Evolutionary conservation across 139 green algal genomes (phyloP).

Genomic region (Asterochloris erici): DNA sequence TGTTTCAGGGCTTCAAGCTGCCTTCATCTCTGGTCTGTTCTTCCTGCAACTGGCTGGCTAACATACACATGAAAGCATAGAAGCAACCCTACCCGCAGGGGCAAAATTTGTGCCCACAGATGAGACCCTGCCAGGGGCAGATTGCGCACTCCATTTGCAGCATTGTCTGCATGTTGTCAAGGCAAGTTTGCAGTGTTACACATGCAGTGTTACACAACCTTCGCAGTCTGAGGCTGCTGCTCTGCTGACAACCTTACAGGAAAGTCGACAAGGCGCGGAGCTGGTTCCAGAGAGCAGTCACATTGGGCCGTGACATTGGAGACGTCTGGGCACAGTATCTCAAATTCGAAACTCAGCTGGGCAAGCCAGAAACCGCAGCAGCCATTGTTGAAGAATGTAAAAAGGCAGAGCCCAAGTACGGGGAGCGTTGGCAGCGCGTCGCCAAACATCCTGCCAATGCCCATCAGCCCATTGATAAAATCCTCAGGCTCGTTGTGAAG

Average conservation of each 20-base stretch:
- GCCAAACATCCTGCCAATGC: conserved; percentile 77
- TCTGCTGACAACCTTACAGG: no score
- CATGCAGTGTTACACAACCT: no score
- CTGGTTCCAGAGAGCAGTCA: conserved; percentile 87
- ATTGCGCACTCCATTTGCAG: no score
- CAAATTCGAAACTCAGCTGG: conserved; percentile 65
- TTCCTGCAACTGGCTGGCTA: no score
- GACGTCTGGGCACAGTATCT: conserved; percentile 91
- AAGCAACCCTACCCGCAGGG: no score
- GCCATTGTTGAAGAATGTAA: conserved; percentile 34
- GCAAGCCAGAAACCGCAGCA: conserved; percentile 33
- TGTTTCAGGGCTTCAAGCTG: not conserved
- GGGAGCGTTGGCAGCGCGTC: conserved; percentile 86
- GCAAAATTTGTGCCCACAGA: no score
- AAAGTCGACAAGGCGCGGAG: conserved; percentile 83
- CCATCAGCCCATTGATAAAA: conserved; percentile 54
- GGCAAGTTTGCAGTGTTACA: no score
- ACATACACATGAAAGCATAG: no score
- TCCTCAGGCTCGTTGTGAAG: conserved; percentile 75
- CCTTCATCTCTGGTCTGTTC: not conserved
- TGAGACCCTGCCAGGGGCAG: no score
- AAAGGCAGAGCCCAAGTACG: conserved; percentile 78
- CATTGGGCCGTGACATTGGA: conserved; percentile 81
- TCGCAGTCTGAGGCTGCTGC: no score
- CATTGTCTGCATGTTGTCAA: no score